Evolutionary conservation across 2,329 filamentous ascomycete genomes (phyloP).

Genomic region (Beauveria scarabaeidicola): DNA sequence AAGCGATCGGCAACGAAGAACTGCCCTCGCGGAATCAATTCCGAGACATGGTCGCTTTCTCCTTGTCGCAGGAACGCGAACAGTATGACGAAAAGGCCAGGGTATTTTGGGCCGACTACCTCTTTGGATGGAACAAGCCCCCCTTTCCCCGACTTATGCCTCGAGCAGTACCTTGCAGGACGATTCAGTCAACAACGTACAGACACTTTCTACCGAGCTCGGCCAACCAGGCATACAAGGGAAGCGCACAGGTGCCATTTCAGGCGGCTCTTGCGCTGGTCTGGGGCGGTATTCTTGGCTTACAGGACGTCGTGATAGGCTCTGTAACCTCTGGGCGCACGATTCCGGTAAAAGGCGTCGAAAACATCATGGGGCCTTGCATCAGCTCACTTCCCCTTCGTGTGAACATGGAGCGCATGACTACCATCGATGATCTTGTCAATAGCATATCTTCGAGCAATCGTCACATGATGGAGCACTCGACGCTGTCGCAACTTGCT

Average conservation of each 20-base stretch:
- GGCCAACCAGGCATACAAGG: neutral
- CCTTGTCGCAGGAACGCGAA: slow-evolving; percentile 22
- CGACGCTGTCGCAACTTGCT: slow-evolving; percentile 54
- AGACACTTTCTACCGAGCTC: neutral
- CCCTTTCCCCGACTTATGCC: slow-evolving; percentile 42
- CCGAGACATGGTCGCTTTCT: slow-evolving; percentile 45
- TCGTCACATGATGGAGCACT: slow-evolving; percentile 55
- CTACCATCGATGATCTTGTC: slow-evolving; percentile 52
- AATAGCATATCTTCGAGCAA: slow-evolving; percentile 56
- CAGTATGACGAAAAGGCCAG: slow-evolving; percentile 33
- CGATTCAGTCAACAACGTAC: neutral
- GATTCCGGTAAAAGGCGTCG: slow-evolving; percentile 59
- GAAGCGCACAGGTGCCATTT: slow-evolving; percentile 61
- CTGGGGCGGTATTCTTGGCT: slow-evolving; percentile 55
- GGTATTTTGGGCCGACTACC: slow-evolving; percentile 62
- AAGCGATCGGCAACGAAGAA: slow-evolving; percentile 29
- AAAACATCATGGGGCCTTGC: slow-evolving; percentile 70
- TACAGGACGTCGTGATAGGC: slow-evolving; percentile 62
- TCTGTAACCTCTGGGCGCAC: slow-evolving; percentile 77
- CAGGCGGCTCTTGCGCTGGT: slow-evolving; percentile 63
- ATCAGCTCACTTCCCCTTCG: slow-evolving; percentile 68
- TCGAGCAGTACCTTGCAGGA: neutral
- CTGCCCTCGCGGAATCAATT: slow-evolving; percentile 48
- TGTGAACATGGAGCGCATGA: slow-evolving; percentile 45
- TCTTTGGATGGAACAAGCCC: slow-evolving; percentile 47